Percentiles rank a stretch among this genome's conserved stretches.
phyloP scores from a whole-genome alignment of 2,329 filamentous ascomycete species.

The Calonectria naviculata region DNA sequence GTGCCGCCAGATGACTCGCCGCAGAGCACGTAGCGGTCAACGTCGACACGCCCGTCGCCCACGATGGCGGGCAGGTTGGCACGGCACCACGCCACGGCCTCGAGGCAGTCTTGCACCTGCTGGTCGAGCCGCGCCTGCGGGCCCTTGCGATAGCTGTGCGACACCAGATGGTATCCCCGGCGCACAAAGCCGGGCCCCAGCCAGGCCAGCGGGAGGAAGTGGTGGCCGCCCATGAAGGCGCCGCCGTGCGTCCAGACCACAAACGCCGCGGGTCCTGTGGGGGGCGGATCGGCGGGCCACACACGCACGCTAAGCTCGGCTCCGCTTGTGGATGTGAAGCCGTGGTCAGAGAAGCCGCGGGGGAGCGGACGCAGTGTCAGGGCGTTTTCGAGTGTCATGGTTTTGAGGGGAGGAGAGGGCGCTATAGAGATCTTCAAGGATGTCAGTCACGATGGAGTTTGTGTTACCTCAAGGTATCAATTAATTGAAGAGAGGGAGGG shows the following conservation, averaged over 20 bases:
- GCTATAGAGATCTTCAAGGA: too few relatives aligned
- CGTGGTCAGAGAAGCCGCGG: not conserved
- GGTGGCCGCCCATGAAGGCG: slow-evolving; percentile 3
- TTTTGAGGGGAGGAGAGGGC: not conserved
- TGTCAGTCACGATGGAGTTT: too few relatives aligned
- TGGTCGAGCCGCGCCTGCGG: not conserved
- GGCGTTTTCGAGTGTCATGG: not conserved
- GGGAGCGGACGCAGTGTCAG: not conserved
- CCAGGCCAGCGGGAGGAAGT: not conserved
- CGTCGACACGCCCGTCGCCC: not conserved
- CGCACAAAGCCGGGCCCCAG: not conserved
- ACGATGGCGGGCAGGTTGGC: not conserved
- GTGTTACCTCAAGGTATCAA: too few relatives aligned
- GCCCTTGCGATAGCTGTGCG: not conserved
- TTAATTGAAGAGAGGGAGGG: too few relatives aligned
- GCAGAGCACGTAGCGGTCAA: slow-evolving; percentile 5
- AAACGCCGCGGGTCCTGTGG: not conserved
- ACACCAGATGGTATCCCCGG: slow-evolving; percentile 1
- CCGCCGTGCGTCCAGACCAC: slow-evolving; percentile 2
- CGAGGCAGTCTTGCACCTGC: not conserved
- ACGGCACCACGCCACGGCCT: slow-evolving; percentile 1
- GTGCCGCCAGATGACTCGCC: not conserved
- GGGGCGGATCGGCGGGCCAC: not conserved
- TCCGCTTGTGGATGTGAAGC: not conserved
- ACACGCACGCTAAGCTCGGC: not conserved